Percentiles rank a stretch among this genome's conserved stretches.
Evolutionary conservation across 257 asterid species (phyloP).

Genomic region (Primulina tabacum): DNA sequence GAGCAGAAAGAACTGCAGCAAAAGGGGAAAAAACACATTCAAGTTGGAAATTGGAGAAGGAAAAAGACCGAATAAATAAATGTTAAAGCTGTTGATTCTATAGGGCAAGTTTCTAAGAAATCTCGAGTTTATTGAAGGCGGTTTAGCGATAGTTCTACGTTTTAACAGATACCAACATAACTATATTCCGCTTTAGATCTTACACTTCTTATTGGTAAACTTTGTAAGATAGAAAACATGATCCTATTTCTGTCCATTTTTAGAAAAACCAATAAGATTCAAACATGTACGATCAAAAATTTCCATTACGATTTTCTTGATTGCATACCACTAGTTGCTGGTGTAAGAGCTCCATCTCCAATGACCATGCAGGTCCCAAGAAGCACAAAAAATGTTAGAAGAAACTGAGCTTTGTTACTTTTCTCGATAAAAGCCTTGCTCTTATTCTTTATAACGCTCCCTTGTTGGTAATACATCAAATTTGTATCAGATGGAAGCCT

Average conservation of each 20-base stretch:
- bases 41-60: neutral
- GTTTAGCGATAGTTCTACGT: neutral
- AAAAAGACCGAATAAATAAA: no score
- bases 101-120: no score
- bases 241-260: neutral
- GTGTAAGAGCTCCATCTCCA: conserved; percentile 59
- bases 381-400: neutral
- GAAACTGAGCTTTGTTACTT: neutral
- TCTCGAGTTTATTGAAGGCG: no score
- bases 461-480: neutral
- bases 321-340: neutral
- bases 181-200: neutral
- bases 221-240: no score
- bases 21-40: neutral
- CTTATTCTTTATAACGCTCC: neutral
- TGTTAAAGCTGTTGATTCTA: no score
- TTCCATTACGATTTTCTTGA: no score
- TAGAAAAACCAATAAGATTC: neutral
- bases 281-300: neutral
- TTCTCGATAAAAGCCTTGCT: neutral
- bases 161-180: neutral
- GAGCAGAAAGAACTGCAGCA: conserved; percentile 66
- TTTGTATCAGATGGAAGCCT: neutral
- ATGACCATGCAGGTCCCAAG: conserved; percentile 83
- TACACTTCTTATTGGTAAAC: neutral